These are phyloP conservation scores for Wickerhamiella cacticola DNA, from an alignment of 805 yeast genomes.

Conservation along the genomic window DNA sequence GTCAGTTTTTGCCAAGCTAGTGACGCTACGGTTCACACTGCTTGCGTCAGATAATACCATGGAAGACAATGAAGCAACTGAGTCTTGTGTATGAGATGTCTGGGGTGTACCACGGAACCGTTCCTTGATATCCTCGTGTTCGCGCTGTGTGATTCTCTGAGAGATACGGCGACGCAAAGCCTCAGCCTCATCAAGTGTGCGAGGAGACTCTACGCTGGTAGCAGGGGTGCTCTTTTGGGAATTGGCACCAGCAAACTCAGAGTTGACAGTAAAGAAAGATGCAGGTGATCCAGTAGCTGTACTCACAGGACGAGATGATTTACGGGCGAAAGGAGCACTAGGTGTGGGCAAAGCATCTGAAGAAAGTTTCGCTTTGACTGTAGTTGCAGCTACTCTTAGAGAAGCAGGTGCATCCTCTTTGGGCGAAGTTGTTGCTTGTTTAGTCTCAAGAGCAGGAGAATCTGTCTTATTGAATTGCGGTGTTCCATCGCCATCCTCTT, in stretches of 20 bases:
- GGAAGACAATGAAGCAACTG: not conserved
- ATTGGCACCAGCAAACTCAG: not conserved
- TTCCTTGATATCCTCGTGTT: conserved; percentile 5
- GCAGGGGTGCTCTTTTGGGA: conserved; percentile 3
- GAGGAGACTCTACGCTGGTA: conserved; percentile 3
- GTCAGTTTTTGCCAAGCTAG: not conserved
- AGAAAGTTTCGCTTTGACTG: too few relatives aligned
- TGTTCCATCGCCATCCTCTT: conserved; percentile 7
- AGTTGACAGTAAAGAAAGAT: not conserved
- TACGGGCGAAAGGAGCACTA: conserved; percentile 7
- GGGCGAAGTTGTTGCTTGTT: not conserved
- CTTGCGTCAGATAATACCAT: conserved; percentile 7
- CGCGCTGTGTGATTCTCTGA: conserved; percentile 4
- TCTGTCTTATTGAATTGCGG: not conserved
- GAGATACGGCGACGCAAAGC: conserved; percentile 10
- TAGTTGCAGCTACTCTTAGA: not conserved
- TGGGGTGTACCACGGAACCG: conserved; percentile 5
- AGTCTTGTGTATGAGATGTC: conserved; percentile 1
- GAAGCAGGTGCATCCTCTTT: not conserved
- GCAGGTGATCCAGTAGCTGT: conserved; percentile 1
- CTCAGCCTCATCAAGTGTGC: conserved; percentile 13
- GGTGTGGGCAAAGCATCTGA: conserved; percentile 4
- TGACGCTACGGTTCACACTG: not conserved
- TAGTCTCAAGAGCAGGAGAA: not conserved
- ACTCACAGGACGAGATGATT: not conserved